Evolutionary conservation across 257 asterid species (phyloP), one percentile per base, ranked within the genome.

Genomic region (Fraxinus quadrangulata): DNA sequence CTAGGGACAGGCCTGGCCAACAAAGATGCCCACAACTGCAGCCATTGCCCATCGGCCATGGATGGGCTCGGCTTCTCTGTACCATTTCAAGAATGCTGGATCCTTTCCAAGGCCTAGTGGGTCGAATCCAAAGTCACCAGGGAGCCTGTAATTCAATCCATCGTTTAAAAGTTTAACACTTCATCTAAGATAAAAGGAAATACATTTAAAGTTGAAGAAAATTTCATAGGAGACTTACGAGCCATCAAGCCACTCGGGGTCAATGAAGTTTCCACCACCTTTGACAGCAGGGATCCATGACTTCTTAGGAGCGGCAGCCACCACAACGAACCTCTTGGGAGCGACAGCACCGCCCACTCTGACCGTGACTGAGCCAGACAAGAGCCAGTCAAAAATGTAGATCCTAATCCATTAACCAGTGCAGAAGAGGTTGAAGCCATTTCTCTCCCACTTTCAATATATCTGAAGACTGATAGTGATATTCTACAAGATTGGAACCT

Each of bases 221-320:
- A 12, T 10, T 39, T 26, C 24, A 54, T 33, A 3, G 4, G 34
- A 31, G 42, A 89, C 96, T 86, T 90, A 92, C 98, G 99, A 95
- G 87, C 99, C 99, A 84, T 95, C 98, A 74, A 95, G 99, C 97
- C 97, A 91, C 75, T 95, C 97, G 1, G 97, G 98, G 85, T 95
- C 96, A 70, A 88, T 51, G n/a, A 95, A 75, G 88, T 82, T 86
- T 79, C 91, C 89, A 16, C 97, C 98, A 45, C 86, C 84, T 83
- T 31, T 89, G 16, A 95, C 94, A 14, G 33, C 96, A 14, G 98
- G 99, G 80, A 95, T 31, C 99, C 99, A 95, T 2, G 99, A 95
- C 75, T 95, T 93, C 94, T 95, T 95, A 0, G 90, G 70, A 70
- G 89, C 86, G 26, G 96, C 98, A 28, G 96, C 97, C 24, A 42